Percentiles rank a stretch among this genome's conserved stretches.
Conservation (phyloP, 2,329 filamentous ascomycete species). For the Chaetomium olivaceum region DNA sequence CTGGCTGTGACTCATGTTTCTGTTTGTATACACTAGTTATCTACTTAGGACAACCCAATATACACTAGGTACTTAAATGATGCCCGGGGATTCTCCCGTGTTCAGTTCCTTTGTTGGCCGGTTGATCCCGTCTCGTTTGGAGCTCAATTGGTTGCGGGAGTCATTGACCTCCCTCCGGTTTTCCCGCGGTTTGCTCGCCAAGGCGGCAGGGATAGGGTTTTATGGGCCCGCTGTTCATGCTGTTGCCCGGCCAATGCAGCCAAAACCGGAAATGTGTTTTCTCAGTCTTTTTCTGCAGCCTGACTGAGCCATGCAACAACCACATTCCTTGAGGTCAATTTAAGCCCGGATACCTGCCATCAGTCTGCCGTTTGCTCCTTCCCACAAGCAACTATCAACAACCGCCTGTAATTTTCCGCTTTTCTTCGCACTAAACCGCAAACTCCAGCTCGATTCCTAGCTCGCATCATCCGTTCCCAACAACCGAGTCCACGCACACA, state of each 20-base stretch:
- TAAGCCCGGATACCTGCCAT: background rate
- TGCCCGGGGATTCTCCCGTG: background rate
- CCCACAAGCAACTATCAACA: slow-evolving; percentile 1
- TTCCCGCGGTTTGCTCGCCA: slow-evolving; percentile 6
- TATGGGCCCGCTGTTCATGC: slow-evolving; percentile 11
- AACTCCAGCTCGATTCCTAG: background rate
- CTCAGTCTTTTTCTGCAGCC: slow-evolving; percentile 23
- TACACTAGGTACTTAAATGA: background rate
- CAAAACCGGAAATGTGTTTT: slow-evolving; percentile 34
- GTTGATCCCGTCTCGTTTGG: background rate
- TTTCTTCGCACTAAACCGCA: slow-evolving; percentile 1
- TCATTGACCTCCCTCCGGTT: slow-evolving; percentile 11
- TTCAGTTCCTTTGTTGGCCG: slow-evolving; percentile 2
- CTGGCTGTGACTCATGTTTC: background rate
- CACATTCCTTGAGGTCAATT: slow-evolving; percentile 12
- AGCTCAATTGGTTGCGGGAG: slow-evolving; percentile 4
- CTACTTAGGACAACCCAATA: slow-evolving; percentile 11
- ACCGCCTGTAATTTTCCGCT: background rate
- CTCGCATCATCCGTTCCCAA: background rate
- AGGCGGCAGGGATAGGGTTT: background rate
- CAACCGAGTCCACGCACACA: background rate
- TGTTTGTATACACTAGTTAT: background rate
- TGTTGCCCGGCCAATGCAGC: slow-evolving; percentile 34
- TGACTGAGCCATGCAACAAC: slow-evolving; percentile 1
- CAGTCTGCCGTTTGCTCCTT: background rate